Conservation (phyloP, 768 basidiomycete species). For the Trametes cubensis region DNA sequence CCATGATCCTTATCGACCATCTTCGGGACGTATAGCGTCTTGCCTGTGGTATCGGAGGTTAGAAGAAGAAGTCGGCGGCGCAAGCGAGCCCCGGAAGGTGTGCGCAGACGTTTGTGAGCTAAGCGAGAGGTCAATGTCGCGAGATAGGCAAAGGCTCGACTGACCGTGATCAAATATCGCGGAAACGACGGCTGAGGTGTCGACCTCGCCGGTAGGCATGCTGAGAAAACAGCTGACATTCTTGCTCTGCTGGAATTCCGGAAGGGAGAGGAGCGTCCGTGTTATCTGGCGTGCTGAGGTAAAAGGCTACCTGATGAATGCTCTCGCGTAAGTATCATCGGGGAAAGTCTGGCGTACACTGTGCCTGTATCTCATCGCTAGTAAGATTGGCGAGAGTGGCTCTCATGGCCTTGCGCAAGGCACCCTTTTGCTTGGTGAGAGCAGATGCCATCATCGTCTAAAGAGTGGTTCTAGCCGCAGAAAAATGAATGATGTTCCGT, state of each 20-base stretch:
- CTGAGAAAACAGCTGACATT: conserved; percentile 76
- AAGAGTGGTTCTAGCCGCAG: not conserved
- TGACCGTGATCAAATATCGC: conserved; percentile 59
- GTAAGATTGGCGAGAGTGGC: conserved; percentile 49
- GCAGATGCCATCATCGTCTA: conserved; percentile 25
- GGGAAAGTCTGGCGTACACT: conserved; percentile 49
- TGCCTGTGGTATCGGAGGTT: conserved; percentile 44
- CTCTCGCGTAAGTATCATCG: conserved; percentile 14
- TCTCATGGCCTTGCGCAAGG: conserved; percentile 54
- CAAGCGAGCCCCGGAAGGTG: not conserved
- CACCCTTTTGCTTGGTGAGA: conserved; percentile 54
- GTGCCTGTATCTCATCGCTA: conserved; percentile 50
- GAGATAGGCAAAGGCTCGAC: conserved; percentile 24
- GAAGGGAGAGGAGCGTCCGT: conserved; percentile 49
- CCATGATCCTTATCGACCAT: conserved; percentile 45
- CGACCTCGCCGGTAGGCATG: conserved; percentile 74
- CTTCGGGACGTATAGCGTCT: conserved; percentile 71
- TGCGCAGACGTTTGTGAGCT: not conserved
- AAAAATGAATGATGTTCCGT: not conserved
- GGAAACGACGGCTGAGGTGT: conserved; percentile 55
- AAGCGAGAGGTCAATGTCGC: conserved; percentile 1
- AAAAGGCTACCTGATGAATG: conserved; percentile 26
- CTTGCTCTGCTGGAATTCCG: conserved; percentile 52
- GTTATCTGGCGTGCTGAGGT: conserved; percentile 48
- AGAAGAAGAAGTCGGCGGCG: not conserved